Evolutionary conservation across 2,329 filamentous ascomycete species (phyloP).

Genomic region (Apiospora hydei): DNA sequence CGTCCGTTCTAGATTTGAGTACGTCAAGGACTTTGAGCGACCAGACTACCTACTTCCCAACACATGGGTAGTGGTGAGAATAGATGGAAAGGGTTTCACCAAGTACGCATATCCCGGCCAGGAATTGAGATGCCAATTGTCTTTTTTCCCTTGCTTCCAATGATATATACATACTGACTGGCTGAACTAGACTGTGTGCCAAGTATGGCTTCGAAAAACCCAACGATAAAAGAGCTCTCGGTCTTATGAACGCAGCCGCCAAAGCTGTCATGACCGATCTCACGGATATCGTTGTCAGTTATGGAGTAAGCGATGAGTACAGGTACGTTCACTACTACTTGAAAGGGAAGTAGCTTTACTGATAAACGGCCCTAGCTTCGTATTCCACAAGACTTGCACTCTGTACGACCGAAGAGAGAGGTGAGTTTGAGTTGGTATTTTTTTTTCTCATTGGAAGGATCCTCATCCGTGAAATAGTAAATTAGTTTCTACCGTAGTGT

Average conservation of each 20-base stretch:
- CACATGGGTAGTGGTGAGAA: slow-evolving; percentile 93
- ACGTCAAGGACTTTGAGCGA: slow-evolving; percentile 90
- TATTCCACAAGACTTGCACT: slow-evolving; percentile 82
- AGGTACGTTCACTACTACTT: slow-evolving; percentile 55
- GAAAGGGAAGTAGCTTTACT: background rate
- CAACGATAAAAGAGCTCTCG: slow-evolving; percentile 84
- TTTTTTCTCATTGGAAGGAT: background rate
- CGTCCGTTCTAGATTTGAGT: slow-evolving; percentile 75
- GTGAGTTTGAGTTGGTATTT: slow-evolving; percentile 59
- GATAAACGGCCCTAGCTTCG: slow-evolving; percentile 65
- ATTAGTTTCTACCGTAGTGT: slow-evolving; percentile 87
- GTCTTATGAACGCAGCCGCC: slow-evolving; percentile 96
- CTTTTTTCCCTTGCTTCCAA: background rate
- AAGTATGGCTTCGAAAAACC: slow-evolving; percentile 90
- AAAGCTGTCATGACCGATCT: slow-evolving; percentile 82
- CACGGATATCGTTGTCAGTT: slow-evolving; percentile 85
- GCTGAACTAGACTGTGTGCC: slow-evolving; percentile 54
- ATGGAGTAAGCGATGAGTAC: slow-evolving; percentile 95
- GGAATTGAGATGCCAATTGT: too few relatives aligned
- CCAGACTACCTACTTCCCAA: slow-evolving; percentile 82
- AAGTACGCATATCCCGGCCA: slow-evolving; percentile 64
- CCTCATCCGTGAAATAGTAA: slow-evolving; percentile 64
- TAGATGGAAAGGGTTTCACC: slow-evolving; percentile 94
- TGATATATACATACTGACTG: background rate
- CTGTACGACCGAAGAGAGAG: slow-evolving; percentile 87